These are phyloP conservation scores for Ceratocystis cubensis DNA, from an alignment of 2,329 filamentous ascomycete species.

Conservation along the genomic window DNA sequence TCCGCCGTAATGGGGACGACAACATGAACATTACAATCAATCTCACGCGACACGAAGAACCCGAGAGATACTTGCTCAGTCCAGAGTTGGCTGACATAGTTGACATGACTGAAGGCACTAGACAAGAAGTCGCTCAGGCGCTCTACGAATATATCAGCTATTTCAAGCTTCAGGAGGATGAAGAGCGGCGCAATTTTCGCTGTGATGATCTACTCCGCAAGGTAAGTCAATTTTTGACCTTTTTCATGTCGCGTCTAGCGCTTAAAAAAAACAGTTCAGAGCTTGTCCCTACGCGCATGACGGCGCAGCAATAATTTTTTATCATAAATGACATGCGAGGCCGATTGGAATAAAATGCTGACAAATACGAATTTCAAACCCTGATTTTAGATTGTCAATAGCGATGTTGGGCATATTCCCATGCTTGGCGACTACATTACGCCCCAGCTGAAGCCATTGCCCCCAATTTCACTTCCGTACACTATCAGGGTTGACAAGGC, in stretches of 20 bases:
- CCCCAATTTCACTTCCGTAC: constrained; percentile 74
- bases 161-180: constrained; percentile 79
- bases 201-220: constrained; percentile 73
- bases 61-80: constrained; percentile 72
- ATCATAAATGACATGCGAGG: too few relatives aligned
- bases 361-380: not conserved
- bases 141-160: constrained; percentile 91
- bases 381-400: constrained; percentile 51
- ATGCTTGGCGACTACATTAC: constrained; percentile 69
- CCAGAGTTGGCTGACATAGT: constrained; percentile 69
- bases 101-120: constrained; percentile 75
- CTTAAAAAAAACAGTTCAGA: too few relatives aligned
- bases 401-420: constrained; percentile 73
- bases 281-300: too few relatives aligned
- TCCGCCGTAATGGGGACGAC: constrained; percentile 84
- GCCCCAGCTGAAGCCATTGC: constrained; percentile 63
- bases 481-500: constrained; percentile 86
- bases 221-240: constrained; percentile 37
- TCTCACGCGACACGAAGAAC: constrained; percentile 68
- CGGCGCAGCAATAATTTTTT: too few relatives aligned
- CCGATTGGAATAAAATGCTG: not conserved
- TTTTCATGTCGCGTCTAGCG: too few relatives aligned
- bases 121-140: constrained; percentile 76
- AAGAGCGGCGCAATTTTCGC: constrained; percentile 83
- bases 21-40: constrained; percentile 87